Evolutionary conservation across 2,329 filamentous ascomycete genomes (phyloP).

Genomic region (Venturia aucupariae): DNA sequence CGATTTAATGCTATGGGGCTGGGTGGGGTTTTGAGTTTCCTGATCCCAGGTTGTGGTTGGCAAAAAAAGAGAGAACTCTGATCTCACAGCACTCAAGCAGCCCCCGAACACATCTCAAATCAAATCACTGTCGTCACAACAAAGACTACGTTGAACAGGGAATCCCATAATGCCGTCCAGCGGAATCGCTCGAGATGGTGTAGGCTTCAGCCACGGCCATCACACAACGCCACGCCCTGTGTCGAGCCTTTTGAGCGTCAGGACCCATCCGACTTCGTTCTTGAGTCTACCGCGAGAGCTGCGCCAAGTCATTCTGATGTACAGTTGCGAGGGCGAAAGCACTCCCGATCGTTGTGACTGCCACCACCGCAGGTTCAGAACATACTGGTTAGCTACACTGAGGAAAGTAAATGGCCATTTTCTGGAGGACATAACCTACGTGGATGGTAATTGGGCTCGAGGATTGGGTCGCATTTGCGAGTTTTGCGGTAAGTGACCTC

Average conservation of each 20-base stretch:
- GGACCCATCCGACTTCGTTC: neutral
- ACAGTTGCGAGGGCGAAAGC: neutral
- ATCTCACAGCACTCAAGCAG: neutral
- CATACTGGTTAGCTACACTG: neutral
- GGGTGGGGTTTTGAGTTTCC: neutral
- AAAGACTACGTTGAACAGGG: too few relatives aligned
- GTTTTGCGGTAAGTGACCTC: neutral
- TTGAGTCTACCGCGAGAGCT: neutral
- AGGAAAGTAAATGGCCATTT: neutral
- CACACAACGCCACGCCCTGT: neutral
- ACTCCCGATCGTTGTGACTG: neutral
- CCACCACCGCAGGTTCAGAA: neutral
- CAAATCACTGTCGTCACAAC: too few relatives aligned
- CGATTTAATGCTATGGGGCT: neutral
- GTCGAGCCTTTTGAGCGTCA: neutral
- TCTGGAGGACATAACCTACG: neutral
- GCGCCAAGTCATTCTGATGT: neutral
- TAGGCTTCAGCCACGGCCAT: neutral
- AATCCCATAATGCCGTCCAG: neutral
- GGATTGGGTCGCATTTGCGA: neutral
- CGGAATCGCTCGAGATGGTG: neutral
- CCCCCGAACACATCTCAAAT: neutral
- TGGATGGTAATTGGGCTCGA: neutral
- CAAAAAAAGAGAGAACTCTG: neutral
- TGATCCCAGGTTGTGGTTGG: neutral